Evolutionary conservation across 2,329 filamentous ascomycete species (phyloP).

Genomic region (Fusarium sp.): DNA sequence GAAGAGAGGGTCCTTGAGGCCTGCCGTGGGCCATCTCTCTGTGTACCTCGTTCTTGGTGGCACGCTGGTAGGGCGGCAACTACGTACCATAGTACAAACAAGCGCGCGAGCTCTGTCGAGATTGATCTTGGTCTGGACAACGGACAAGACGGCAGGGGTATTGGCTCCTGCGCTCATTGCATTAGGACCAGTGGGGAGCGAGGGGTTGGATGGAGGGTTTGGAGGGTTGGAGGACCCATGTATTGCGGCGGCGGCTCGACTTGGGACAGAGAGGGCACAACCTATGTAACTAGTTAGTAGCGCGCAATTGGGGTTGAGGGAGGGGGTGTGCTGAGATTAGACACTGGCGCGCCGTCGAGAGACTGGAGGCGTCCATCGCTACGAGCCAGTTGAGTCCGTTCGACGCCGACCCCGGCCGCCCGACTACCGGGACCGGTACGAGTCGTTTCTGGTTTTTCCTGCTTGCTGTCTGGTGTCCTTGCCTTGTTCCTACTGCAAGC

Average conservation of each 20-base stretch:
- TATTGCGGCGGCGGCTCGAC: slow-evolving; percentile 44
- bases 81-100: slow-evolving; percentile 39
- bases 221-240: slow-evolving; percentile 42
- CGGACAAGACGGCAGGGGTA: slow-evolving; percentile 43
- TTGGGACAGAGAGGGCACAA: slow-evolving; percentile 43
- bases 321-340: slow-evolving; percentile 39
- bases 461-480: slow-evolving; percentile 24
- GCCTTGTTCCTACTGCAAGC: slow-evolving; percentile 32
- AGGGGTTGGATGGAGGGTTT: slow-evolving; percentile 45
- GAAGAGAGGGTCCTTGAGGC: slow-evolving; percentile 48
- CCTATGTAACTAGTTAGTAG: slow-evolving; percentile 40
- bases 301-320: slow-evolving; percentile 36
- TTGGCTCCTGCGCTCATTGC: slow-evolving; percentile 42
- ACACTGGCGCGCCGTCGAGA: slow-evolving; percentile 37
- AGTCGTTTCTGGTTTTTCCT: slow-evolving; percentile 32
- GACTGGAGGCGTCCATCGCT: slow-evolving; percentile 37
- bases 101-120: slow-evolving; percentile 43
- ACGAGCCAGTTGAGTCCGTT: slow-evolving; percentile 38
- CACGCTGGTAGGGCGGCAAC: slow-evolving; percentile 42
- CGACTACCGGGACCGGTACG: slow-evolving; percentile 34
- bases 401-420: slow-evolving; percentile 41
- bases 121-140: slow-evolving; percentile 46
- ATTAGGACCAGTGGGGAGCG: slow-evolving; percentile 45
- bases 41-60: slow-evolving; percentile 39
- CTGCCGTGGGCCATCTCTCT: slow-evolving; percentile 36